These are phyloP conservation scores for Aspergillus pseudoviridinutans DNA, from an alignment of 2,329 filamentous ascomycete species.

Conservation along the genomic window DNA sequence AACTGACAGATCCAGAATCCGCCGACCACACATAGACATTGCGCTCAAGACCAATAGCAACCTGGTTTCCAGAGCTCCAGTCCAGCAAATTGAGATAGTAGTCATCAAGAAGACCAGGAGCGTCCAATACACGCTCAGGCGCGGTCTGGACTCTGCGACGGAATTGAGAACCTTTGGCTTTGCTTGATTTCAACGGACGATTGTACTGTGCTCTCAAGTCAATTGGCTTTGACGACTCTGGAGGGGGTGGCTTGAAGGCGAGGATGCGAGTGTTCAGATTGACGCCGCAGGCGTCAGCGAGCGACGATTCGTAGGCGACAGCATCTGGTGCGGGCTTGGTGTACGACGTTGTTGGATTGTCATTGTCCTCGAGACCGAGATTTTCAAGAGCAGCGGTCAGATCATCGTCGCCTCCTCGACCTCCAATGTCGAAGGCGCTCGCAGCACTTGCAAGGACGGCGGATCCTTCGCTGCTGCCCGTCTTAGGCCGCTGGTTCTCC, in stretches of 20 bases:
- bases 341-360: slow-evolving; percentile 59
- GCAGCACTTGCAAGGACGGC: slow-evolving; percentile 71
- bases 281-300: slow-evolving; percentile 88
- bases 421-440: slow-evolving; percentile 60
- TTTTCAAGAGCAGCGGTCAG: slow-evolving; percentile 74
- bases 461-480: slow-evolving; percentile 66
- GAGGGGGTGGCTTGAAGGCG: slow-evolving; percentile 96
- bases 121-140: slow-evolving; percentile 92
- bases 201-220: slow-evolving; percentile 98
- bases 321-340: slow-evolving; percentile 80
- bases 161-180: slow-evolving; percentile 73
- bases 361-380: slow-evolving; percentile 72
- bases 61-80: slow-evolving; percentile 97
- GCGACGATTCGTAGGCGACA: slow-evolving; percentile 84
- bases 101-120: slow-evolving; percentile 92
- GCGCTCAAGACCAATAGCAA: slow-evolving; percentile 94
- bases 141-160: slow-evolving; percentile 89
- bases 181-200: slow-evolving; percentile 79
- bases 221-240: slow-evolving; percentile 96
- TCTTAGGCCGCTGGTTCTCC: slow-evolving; percentile 71
- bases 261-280: slow-evolving; percentile 92
- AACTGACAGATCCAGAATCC: slow-evolving; percentile 83
- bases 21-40: slow-evolving; percentile 99
- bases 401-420: slow-evolving; percentile 64
- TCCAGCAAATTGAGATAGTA: slow-evolving; percentile 99